Base-by-base conservation (phyloP, 2,329 filamentous ascomycete species). In the Calonectria hongkongensis region DNA sequence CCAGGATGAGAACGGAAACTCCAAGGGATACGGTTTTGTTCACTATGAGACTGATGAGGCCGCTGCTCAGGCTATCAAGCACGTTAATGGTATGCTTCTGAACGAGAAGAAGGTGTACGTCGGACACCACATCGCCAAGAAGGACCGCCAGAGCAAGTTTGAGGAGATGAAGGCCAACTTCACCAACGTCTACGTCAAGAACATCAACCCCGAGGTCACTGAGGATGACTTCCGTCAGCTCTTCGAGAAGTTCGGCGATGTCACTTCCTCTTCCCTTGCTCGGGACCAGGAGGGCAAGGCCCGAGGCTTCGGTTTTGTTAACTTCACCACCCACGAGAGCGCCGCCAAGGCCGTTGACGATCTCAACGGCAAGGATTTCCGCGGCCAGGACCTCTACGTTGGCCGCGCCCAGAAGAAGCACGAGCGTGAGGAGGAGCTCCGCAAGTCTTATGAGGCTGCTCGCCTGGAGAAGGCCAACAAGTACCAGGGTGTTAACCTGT, bases 91-190 rank as follows among this genome's bases (percentile, higher is more conserved):
- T 85, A 99, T 99, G 97, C 90, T 99, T 85, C 88, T 99, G 84
- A 99, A 99, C 89, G 97, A 99, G 92, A 99, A 99, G 94, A 99
- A 99, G 92, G 97, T 99, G 77, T 99, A 97, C 81, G 97, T 99
- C 80, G 97, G 97, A 77, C 96, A 98, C 88, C 97, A 99, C 88
- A 98, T 99, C 82, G 96, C 97, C 85, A 98, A 98, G 94, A 98
- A 98, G 92, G 97, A 99, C 84, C 96, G 97, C 82, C 97, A 98
- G 92, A 98, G 95, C 95, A 99, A 99, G 89, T 98, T 98, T 81
- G 97, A 99, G 89, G 97, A 99, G 91, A 99, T 99, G 96, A 99
- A 99, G 93, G 97, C 97, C 86, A 99, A 99, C 91, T 99, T 97
- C 91, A 99, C 97, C 89, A 99, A 99, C 86, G 93, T 99, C 87